Evolutionary conservation across 257 asterid genomes (phyloP).

Genomic region (Solanum lycopersicoides): DNA sequence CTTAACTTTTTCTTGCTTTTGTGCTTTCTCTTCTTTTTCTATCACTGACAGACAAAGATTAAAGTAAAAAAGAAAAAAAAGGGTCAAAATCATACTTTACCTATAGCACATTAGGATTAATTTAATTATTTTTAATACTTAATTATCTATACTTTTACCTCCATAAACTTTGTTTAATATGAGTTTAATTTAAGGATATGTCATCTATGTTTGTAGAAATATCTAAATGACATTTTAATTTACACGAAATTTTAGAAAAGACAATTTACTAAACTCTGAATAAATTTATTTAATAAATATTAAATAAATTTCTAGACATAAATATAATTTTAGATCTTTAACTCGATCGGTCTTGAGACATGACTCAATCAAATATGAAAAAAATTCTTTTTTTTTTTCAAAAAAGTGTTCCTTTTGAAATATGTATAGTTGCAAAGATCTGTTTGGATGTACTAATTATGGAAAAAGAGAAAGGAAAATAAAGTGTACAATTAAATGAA

Average conservation of each 20-base stretch:
- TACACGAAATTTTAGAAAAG: not conserved
- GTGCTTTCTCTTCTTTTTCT: constrained; percentile 16
- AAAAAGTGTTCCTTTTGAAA: not conserved
- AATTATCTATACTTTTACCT: not conserved
- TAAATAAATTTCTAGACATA: too few species aligned
- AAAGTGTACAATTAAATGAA: not conserved
- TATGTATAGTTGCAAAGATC: not conserved
- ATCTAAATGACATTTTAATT: not conserved
- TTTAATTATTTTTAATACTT: not conserved
- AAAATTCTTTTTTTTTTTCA: too few species aligned
- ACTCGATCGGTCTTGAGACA: not conserved
- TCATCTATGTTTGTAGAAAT: not conserved
- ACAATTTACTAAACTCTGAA: not conserved
- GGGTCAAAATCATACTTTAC: not conserved
- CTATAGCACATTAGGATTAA: not conserved
- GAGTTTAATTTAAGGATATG: not conserved
- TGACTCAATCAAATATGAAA: not conserved
- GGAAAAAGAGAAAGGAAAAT: not conserved
- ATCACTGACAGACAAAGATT: not conserved
- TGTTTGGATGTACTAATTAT: not conserved
- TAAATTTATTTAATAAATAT: too few species aligned
- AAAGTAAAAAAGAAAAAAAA: not conserved
- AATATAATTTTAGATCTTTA: not conserved
- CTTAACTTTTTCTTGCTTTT: not conserved
- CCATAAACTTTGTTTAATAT: not conserved